phyloP scores from a whole-genome alignment of 2,329 filamentous ascomycete species.

The Xylariomycetidae sp. region DNA sequence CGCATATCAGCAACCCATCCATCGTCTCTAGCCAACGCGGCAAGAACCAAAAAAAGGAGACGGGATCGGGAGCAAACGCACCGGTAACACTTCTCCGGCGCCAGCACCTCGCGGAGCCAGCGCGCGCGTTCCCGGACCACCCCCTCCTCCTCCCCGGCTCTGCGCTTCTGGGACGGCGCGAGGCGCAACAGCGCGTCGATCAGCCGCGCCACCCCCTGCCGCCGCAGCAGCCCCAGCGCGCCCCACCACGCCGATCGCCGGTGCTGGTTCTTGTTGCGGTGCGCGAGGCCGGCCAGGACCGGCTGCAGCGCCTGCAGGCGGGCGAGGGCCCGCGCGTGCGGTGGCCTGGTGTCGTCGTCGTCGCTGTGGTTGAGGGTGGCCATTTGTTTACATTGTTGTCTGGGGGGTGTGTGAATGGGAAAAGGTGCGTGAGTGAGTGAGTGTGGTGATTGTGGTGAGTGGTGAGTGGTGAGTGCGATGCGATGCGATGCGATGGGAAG shows the following conservation, averaged over 20 bases:
- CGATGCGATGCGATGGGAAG: no score
- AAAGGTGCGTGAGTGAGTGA: no score
- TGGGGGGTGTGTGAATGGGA: no score
- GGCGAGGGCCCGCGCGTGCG: conserved; percentile 18
- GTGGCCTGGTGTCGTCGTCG: background rate
- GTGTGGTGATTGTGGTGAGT: no score
- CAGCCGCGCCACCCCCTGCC: conserved; percentile 55
- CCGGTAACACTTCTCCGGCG: conserved; percentile 39
- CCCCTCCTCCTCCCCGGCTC: conserved; percentile 21
- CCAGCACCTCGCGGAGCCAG: conserved; percentile 35
- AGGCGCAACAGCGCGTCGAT: conserved; percentile 28
- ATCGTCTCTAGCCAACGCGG: background rate
- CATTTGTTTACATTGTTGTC: conserved; percentile 1
- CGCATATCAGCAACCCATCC: no score
- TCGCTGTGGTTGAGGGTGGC: background rate
- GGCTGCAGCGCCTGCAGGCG: conserved; percentile 25
- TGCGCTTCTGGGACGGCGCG: conserved; percentile 4
- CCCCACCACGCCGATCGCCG: conserved; percentile 73
- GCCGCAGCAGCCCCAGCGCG: conserved; percentile 65
- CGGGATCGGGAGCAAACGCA: conserved; percentile 22
- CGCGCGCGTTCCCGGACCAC: conserved; percentile 24
- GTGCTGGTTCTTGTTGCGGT: conserved; percentile 91
- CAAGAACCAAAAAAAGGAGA: conserved; percentile 1
- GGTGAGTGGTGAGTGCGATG: no score
- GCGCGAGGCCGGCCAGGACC: conserved; percentile 66